Percentiles rank a stretch among this genome's conserved stretches.
Evolutionary conservation across 2,329 filamentous ascomycete genomes (phyloP).

Genomic region (Sodiomyces alkalinus): DNA sequence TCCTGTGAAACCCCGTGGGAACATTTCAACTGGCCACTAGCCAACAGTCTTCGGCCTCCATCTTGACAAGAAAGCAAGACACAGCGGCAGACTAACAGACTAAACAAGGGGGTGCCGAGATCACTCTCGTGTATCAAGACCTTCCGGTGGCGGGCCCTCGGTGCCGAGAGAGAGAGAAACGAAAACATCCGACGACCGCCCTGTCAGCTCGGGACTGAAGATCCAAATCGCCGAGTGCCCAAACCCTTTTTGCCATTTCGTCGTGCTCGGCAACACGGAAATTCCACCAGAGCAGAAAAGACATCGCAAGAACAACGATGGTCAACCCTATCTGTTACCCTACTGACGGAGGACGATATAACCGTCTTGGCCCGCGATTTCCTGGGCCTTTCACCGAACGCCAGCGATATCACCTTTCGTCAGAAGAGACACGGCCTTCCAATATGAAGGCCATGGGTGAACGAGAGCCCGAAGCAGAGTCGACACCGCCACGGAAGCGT

Average conservation of each 20-base stretch:
- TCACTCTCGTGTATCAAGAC: too few relatives aligned
- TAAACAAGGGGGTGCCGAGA: too few relatives aligned
- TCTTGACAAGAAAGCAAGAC: constrained; percentile 7
- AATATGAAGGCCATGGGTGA: constrained; percentile 21
- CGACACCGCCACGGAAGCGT: constrained; percentile 34
- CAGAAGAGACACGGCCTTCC: constrained; percentile 18
- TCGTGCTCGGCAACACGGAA: too few relatives aligned
- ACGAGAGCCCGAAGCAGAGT: constrained; percentile 23
- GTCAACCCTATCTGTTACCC: constrained; percentile 24
- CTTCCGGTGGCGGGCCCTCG: background rate
- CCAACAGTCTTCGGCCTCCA: background rate
- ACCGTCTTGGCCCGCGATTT: constrained; percentile 21
- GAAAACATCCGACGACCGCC: too few relatives aligned
- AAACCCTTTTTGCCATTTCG: too few relatives aligned
- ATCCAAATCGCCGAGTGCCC: too few relatives aligned
- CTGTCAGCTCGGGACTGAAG: too few relatives aligned
- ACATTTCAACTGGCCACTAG: background rate
- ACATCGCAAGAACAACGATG: constrained; percentile 16
- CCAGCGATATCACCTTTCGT: constrained; percentile 18
- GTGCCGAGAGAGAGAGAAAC: too few relatives aligned
- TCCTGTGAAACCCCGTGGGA: too few relatives aligned
- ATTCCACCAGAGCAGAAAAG: too few relatives aligned
- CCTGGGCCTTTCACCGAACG: constrained; percentile 17
- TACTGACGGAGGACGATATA: constrained; percentile 24
- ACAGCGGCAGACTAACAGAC: too few relatives aligned